Evolutionary conservation across 345 rosid species (phyloP).

Genomic region (Salix brachista): DNA sequence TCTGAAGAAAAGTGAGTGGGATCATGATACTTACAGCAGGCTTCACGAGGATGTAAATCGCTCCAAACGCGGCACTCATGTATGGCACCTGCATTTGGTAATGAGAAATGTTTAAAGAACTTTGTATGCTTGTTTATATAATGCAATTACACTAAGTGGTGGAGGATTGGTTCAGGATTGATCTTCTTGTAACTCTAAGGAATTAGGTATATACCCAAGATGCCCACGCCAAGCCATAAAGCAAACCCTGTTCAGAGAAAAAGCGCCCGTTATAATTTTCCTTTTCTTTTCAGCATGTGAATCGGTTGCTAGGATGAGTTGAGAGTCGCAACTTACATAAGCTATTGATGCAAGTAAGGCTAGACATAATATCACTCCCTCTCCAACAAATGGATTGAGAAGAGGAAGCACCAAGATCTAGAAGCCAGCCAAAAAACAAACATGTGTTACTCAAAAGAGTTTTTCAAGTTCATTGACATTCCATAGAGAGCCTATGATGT

Average conservation of each 20-base stretch:
- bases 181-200: neutral
- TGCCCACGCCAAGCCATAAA: constrained; percentile 58
- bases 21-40: constrained; percentile 37
- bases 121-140: neutral
- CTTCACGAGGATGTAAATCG: constrained; percentile 40
- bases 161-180: neutral
- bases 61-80: constrained; percentile 51
- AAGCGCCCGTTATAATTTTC: neutral
- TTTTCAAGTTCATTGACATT: neutral
- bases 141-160: neutral
- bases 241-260: constrained; percentile 37
- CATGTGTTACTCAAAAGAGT: neutral
- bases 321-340: constrained; percentile 36
- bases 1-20: neutral
- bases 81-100: constrained; percentile 43
- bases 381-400: constrained; percentile 44
- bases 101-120: neutral
- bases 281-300: neutral
- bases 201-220: constrained; percentile 40
- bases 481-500: neutral
- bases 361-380: constrained; percentile 37
- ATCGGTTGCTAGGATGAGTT: neutral
- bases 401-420: constrained; percentile 52
- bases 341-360: constrained; percentile 51
- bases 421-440: neutral